phyloP scores from a whole-genome alignment of 192 early-diverging fungal genomes.

The Podila clonocystis region DNA sequence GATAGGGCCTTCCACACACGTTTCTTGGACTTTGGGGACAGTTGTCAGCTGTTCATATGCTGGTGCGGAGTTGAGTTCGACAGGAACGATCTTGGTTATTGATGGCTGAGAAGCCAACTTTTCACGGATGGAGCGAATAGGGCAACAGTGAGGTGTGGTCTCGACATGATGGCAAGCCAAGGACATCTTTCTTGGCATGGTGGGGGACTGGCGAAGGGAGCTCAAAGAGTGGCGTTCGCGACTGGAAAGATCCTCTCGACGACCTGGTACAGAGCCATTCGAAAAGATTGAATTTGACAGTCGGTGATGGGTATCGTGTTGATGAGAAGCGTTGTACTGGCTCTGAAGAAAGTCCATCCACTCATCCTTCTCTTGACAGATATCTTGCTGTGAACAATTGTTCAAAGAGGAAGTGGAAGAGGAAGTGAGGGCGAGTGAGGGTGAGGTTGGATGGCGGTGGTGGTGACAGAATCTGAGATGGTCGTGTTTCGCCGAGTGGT shows the following conservation, averaged over 20 bases:
- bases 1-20: too few species aligned
- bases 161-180: background rate
- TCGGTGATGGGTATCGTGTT: background rate
- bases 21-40: background rate
- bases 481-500: background rate
- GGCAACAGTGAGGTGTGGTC: background rate
- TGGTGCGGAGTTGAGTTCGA: background rate
- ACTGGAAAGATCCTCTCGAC: background rate
- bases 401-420: background rate
- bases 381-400: background rate
- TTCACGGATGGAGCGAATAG: background rate
- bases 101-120: background rate
- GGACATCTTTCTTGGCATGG: background rate
- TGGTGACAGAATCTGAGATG: background rate
- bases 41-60: background rate
- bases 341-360: slow-evolving; percentile 21
- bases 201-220: background rate
- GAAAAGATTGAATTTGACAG: background rate
- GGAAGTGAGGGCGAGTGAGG: background rate
- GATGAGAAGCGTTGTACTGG: slow-evolving; percentile 1
- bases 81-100: background rate
- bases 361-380: background rate
- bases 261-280: background rate
- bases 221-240: background rate
- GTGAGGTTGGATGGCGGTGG: background rate